A percentile compares a stretch with the other conserved stretches of the same genome.
phyloP scores from a whole-genome alignment of 352 stramenopile genomes.

The Phytophthora tentaculata region DNA sequence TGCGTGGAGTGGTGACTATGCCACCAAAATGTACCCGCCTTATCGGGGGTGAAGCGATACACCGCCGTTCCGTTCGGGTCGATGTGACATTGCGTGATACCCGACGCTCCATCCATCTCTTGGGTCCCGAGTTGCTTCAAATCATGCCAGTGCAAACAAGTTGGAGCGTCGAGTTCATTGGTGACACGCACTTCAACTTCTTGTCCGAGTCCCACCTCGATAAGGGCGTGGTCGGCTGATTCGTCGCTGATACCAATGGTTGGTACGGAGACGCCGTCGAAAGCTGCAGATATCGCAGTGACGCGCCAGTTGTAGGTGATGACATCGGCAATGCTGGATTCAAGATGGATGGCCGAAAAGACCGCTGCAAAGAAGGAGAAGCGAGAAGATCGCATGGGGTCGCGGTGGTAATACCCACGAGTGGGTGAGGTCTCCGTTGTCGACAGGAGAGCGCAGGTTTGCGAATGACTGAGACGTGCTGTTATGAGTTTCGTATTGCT shows the following conservation, averaged over 20 bases:
- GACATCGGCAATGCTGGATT: not conserved
- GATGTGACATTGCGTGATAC: slow-evolving; percentile 38
- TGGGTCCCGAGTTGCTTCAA: slow-evolving; percentile 29
- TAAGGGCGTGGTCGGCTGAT: slow-evolving; percentile 13
- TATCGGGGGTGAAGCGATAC: slow-evolving; percentile 31
- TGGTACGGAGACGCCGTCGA: slow-evolving; percentile 16
- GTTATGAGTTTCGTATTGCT: not conserved
- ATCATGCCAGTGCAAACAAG: slow-evolving; percentile 34
- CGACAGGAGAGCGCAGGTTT: not conserved
- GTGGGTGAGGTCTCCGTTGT: not conserved
- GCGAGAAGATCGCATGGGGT: not conserved
- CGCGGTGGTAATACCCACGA: not conserved
- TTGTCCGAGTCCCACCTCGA: slow-evolving; percentile 18
- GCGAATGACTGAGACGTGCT: not conserved
- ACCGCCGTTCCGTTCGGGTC: slow-evolving; percentile 7
- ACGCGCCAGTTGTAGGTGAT: slow-evolving; percentile 11
- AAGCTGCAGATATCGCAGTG: slow-evolving; percentile 4
- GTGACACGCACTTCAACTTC: slow-evolving; percentile 15
- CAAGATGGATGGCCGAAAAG: not conserved
- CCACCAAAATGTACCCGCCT: slow-evolving; percentile 36
- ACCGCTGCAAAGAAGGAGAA: not conserved
- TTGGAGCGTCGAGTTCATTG: slow-evolving; percentile 15
- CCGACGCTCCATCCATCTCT: slow-evolving; percentile 35
- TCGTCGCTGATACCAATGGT: slow-evolving; percentile 29
- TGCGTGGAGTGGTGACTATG: slow-evolving; percentile 31